phyloP scores from a whole-genome alignment of 768 basidiomycete species.

The Dentipellis sp. region DNA sequence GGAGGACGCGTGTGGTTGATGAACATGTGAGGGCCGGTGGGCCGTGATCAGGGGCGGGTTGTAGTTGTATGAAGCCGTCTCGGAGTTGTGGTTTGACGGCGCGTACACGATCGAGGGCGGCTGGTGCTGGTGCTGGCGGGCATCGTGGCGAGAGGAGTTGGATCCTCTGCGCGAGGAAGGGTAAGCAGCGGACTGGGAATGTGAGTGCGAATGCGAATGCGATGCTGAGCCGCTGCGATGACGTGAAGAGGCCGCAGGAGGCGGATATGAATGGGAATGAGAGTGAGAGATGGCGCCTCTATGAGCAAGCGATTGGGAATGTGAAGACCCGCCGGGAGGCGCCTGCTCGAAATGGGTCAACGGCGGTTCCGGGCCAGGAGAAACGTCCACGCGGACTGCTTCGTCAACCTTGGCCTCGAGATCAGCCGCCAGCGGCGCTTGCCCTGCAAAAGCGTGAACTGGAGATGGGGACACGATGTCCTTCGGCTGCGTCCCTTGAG shows the following conservation, averaged over 20 bases:
- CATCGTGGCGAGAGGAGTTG: neutral
- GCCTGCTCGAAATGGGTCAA: neutral
- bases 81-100: slow-evolving; percentile 1
- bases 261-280: neutral
- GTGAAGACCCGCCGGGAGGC: neutral
- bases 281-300: neutral
- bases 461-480: neutral
- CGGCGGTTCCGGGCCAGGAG: neutral
- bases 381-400: neutral
- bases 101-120: slow-evolving; percentile 12
- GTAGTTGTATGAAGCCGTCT: slow-evolving; percentile 10
- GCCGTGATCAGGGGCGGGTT: slow-evolving; percentile 10
- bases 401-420: neutral
- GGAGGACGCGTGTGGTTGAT: neutral
- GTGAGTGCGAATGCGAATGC: neutral
- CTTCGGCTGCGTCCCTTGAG: neutral
- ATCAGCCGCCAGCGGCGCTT: neutral
- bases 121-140: neutral
- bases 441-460: neutral
- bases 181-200: neutral
- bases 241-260: neutral
- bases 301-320: too few relatives aligned
- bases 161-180: neutral
- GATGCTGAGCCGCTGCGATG: neutral
- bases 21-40: neutral